A percentile compares a stretch with the other conserved stretches of the same genome.
These are phyloP conservation scores for Sambucus nigra DNA, from an alignment of 129 eudicot genomes.

Conservation along the genomic window DNA sequence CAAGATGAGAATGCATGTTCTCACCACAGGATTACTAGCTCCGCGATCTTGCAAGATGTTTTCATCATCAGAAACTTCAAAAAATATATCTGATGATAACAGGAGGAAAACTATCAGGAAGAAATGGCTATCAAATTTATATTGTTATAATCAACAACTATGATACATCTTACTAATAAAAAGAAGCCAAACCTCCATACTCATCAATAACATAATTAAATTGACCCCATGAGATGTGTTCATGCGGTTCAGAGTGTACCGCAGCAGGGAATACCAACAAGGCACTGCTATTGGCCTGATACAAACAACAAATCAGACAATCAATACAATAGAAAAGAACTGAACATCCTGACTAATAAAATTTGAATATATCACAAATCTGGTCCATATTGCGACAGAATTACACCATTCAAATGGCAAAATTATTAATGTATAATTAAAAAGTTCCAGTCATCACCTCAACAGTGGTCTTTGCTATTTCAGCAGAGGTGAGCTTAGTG, in stretches of 20 bases:
- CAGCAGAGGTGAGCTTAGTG: slow-evolving; percentile 47
- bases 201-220: slow-evolving; percentile 56
- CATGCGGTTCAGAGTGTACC: slow-evolving; percentile 72
- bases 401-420: background rate
- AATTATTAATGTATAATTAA: background rate
- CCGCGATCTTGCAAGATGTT: slow-evolving; percentile 66
- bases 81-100: slow-evolving; percentile 44
- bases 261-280: slow-evolving; percentile 58
- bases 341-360: background rate
- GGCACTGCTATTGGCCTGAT: slow-evolving; percentile 48
- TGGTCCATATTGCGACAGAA: background rate
- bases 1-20: background rate
- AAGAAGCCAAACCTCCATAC: slow-evolving; percentile 53
- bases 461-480: slow-evolving; percentile 67
- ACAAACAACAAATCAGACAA: slow-evolving; percentile 14
- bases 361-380: background rate
- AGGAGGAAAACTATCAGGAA: background rate
- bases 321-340: background rate
- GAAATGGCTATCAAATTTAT: background rate
- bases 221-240: slow-evolving; percentile 67
- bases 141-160: background rate
- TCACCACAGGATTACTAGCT: slow-evolving; percentile 69
- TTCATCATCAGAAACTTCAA: slow-evolving; percentile 53
- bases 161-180: background rate
- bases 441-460: slow-evolving; percentile 33